Base-by-base conservation (phyloP, 352 stramenopile species). In the Phytophthora sojae region DNA sequence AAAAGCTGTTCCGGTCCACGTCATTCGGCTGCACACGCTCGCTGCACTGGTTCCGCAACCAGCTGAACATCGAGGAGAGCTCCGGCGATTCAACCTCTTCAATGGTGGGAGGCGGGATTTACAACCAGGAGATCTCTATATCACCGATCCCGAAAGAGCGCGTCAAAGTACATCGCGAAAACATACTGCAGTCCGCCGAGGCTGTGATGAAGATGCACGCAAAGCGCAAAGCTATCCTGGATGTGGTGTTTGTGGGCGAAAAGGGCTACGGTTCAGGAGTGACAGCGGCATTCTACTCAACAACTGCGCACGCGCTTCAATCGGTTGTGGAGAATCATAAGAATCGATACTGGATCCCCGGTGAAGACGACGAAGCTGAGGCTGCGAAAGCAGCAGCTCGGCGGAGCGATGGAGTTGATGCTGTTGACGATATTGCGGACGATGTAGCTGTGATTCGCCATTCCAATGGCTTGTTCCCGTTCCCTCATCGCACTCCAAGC, bases 221-320 rank as follows among this genome's bases (percentile, higher is more conserved):
- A 4, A 95, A 95, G 69, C 86, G 88, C 4, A 92, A 91, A 67
- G 86, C 88, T 26, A 88, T 96, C 19, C 61, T 96, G 32, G 89
- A 96, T 69, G 85, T 96, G 49, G 84, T 95, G 1, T 96, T 96
- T 79, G 78, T 89, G 25, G 89, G 89, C 11, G 89, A 96, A 73
- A 93, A 93, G 51, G 89, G 89, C 9, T 96, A 95, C 61, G 89
- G 89, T 3, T 94, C 89, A 4, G 89, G 89, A 11, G 89, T 96
- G 21, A 96, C 89, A 1, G 89, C 89, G 8, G 86, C 86, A 9
- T 96, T 96, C 57, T 96, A 95, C 66, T 96, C 89, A 23, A 88
- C 88, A 7, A 88, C 83, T 15, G 86, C 89, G 8, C 71, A 90
- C 14, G 88, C 85, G 12, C 58, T 96, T 12, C 89, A 94, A 60